These are phyloP conservation scores for Pyricularia pennisetigena DNA, from an alignment of 2,329 filamentous ascomycete species.

Conservation along the genomic window DNA sequence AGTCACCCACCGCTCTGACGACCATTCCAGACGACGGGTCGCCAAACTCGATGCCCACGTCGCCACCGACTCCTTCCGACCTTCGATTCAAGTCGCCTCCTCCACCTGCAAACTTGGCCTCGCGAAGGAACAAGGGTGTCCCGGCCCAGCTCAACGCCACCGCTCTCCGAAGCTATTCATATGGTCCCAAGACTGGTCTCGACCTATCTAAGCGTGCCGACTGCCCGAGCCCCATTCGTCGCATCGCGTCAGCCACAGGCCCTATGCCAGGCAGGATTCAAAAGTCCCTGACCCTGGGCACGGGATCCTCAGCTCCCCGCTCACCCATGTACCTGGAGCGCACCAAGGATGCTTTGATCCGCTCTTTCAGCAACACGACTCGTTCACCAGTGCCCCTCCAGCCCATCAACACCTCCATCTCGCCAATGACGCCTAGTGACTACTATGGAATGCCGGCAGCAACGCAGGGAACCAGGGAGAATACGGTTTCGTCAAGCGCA, in stretches of 20 bases:
- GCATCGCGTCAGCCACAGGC: conserved; percentile 42
- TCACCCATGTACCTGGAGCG: conserved; percentile 34
- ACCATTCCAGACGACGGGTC: conserved; percentile 16
- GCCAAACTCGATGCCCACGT: conserved; percentile 18
- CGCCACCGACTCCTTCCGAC: conserved; percentile 18
- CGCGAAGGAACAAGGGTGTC: conserved; percentile 38
- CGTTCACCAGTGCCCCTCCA: conserved; percentile 28
- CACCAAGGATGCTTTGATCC: conserved; percentile 31
- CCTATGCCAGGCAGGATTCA: conserved; percentile 31
- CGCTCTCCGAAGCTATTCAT: conserved; percentile 33
- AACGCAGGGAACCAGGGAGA: conserved; percentile 26
- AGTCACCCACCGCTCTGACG: neutral
- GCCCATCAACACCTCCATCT: conserved; percentile 27
- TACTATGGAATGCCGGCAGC: conserved; percentile 3
- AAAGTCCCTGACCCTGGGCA: conserved; percentile 19
- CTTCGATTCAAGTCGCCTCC: conserved; percentile 37
- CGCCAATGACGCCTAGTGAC: conserved; percentile 21
- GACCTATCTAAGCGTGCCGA: conserved; percentile 36
- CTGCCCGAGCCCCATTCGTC: conserved; percentile 37
- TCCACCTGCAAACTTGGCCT: conserved; percentile 41
- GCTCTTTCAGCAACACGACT: conserved; percentile 25
- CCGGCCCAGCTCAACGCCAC: conserved; percentile 37
- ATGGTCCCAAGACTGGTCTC: conserved; percentile 34
- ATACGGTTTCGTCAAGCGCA: conserved; percentile 25
- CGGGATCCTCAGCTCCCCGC: conserved; percentile 21